These are phyloP conservation scores for Scheffersomyces stambukii DNA, from an alignment of 1,139 yeast species.

Conservation along the genomic window DNA sequence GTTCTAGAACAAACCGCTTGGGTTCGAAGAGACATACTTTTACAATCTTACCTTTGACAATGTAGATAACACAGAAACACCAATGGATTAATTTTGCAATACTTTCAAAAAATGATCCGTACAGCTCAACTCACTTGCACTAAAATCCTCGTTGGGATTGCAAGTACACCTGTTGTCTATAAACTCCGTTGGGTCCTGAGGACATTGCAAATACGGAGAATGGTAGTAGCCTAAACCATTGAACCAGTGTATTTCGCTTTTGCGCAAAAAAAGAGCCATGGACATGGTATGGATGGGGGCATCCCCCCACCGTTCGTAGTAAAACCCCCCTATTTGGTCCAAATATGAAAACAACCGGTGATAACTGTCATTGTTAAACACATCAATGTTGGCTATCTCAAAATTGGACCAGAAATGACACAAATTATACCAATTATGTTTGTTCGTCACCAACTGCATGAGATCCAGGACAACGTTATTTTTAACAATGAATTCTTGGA, in stretches of 20 bases:
- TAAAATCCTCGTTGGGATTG: constrained; percentile 29
- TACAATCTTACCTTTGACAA: too few species aligned
- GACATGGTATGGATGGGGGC: constrained; percentile 37
- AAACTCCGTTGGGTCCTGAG: constrained; percentile 15
- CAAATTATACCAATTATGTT: constrained; percentile 24
- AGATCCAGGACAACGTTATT: constrained; percentile 11
- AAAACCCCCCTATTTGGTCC: constrained; percentile 32
- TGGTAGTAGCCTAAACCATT: constrained; percentile 32
- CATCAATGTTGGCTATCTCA: constrained; percentile 28
- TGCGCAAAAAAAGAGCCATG: constrained; percentile 19
- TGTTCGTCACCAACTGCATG: constrained; percentile 10
- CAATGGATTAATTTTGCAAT: too few species aligned
- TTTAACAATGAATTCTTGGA: constrained; percentile 13
- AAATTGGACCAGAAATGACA: constrained; percentile 42
- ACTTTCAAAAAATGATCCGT: constrained; percentile 23
- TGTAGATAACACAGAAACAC: too few species aligned
- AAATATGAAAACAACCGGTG: constrained; percentile 21
- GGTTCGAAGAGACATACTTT: too few species aligned
- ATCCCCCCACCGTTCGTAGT: constrained; percentile 41
- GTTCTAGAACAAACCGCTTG: too few species aligned
- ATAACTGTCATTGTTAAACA: constrained; percentile 21
- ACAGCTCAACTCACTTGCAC: constrained; percentile 25
- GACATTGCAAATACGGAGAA: constrained; percentile 34
- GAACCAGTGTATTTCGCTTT: constrained; percentile 27
- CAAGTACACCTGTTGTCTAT: constrained; percentile 25